Base-by-base conservation (phyloP, 345 rosid genomes). In the Aquilaria sinensis region DNA sequence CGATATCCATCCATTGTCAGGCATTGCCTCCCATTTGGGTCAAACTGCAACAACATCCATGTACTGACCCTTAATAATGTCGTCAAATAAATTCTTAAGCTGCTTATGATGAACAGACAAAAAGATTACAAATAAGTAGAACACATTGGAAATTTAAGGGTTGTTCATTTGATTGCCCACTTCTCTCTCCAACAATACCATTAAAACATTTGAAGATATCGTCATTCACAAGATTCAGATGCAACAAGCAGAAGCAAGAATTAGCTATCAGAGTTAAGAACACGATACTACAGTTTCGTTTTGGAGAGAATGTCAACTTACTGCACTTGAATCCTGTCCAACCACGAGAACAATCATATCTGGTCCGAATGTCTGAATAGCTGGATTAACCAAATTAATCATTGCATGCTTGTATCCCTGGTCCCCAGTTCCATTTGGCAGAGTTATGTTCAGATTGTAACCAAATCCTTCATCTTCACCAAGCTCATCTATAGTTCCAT, bases 241-340 rank as follows among this genome's bases (percentile, higher is more conserved):
- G 43, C 43, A 37, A 37, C 43, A 5, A 5, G 43, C 8, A 23
- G 5, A 37, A 37, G 43, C 43, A 37, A 37, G 7, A 37, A 37
- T 37, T 37, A 37, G 43, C 43, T 37, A 9, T 1, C 5, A 37
- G 8, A 37, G 8, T 37, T 9, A 37, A 37, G 43, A 9, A 37
- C 43, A 37, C 43, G 8, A 5, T 37, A 3, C 43, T 37, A 3
- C 8, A 37, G 43, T 37, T 37, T 37, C 5, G 3, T 37, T 37
- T 37, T 37, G 43, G 23, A 37, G 8, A 53, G 59, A 47, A 59
- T 57, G 60, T 51, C 57, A 58, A 80, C 98, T 85, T 84, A 93
- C 97, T 47, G 98, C 93, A 52, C 92, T 93, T 6, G 98, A 87
- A 73, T 93, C 97, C 75, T 84, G 98, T 69, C 97, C 98, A 57